Evolutionary conservation across 768 basidiomycete genomes (phyloP).

Genomic region (Leucocoprinus leucothites): DNA sequence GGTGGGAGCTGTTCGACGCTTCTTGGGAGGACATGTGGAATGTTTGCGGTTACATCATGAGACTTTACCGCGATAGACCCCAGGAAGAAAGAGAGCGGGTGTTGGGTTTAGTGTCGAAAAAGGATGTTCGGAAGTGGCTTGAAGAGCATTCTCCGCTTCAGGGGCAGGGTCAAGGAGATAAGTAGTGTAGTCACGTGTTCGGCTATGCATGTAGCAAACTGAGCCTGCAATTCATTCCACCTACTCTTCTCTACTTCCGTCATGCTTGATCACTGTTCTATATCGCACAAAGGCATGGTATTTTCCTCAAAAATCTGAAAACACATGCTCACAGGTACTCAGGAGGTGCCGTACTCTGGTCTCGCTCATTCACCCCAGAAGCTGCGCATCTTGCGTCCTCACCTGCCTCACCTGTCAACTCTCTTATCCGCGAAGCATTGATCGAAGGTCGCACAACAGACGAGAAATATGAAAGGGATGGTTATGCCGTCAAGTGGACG

Average conservation of each 20-base stretch:
- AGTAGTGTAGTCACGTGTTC: conserved; percentile 6
- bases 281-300: conserved; percentile 80
- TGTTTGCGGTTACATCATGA: conserved; percentile 82
- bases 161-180: neutral
- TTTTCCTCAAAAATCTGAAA: neutral
- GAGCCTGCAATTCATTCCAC: too few relatives aligned
- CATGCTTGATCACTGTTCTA: conserved; percentile 96
- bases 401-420: conserved; percentile 79
- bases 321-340: conserved; percentile 8
- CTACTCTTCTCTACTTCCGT: neutral
- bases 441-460: conserved; percentile 86
- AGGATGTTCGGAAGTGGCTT: conserved; percentile 80
- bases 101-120: conserved; percentile 66
- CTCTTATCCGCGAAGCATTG: conserved; percentile 84
- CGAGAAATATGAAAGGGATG: conserved; percentile 89
- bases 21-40: conserved; percentile 86
- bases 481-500: conserved; percentile 92
- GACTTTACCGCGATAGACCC: conserved; percentile 63
- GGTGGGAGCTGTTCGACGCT: conserved; percentile 96
- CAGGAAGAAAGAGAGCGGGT: conserved; percentile 42
- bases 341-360: conserved; percentile 96
- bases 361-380: conserved; percentile 89
- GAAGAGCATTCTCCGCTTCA: conserved; percentile 40
- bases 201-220: neutral
- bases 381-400: conserved; percentile 68